Percentiles rank a stretch among this genome's conserved stretches.
These are phyloP conservation scores for Mrakiaceae sp. DNA, from an alignment of 1,284 basidiomycete species.

Conservation along the genomic window DNA sequence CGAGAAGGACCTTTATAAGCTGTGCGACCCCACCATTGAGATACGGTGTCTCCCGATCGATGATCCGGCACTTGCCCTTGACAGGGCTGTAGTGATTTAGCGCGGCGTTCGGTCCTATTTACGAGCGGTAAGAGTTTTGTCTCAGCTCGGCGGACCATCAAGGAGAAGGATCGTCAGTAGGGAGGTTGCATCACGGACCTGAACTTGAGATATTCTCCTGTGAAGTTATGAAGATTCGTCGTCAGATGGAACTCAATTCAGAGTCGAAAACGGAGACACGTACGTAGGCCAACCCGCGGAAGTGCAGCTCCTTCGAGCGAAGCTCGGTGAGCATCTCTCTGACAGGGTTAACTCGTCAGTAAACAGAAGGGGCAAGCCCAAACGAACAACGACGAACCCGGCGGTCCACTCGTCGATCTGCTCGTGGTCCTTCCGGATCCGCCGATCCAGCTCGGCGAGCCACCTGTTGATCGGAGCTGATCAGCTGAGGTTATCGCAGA, in stretches of 20 bases:
- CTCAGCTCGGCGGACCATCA: no score
- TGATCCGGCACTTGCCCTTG: conserved; percentile 55
- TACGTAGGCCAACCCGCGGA: conserved; percentile 31
- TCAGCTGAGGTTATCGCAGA: conserved; percentile 33
- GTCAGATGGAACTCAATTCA: neutral
- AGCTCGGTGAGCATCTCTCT: conserved; percentile 63
- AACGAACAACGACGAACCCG: conserved; percentile 32
- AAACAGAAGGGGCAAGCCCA: neutral
- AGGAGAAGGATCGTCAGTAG: conserved; percentile 44
- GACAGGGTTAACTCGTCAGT: neutral
- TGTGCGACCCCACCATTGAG: conserved; percentile 46
- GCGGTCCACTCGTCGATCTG: conserved; percentile 83
- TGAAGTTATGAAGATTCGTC: neutral
- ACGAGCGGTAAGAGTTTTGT: neutral
- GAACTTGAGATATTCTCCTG: conserved; percentile 83
- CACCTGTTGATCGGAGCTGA: conserved; percentile 34
- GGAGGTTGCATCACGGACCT: conserved; percentile 41
- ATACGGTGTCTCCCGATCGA: conserved; percentile 70
- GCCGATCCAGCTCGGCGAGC: conserved; percentile 83
- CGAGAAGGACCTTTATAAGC: conserved; percentile 34
- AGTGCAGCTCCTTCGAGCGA: conserved; percentile 60
- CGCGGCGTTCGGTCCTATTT: conserved; percentile 38
- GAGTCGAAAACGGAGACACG: conserved; percentile 30
- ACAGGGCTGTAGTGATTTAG: conserved; percentile 84
- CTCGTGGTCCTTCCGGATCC: conserved; percentile 59